A percentile compares a stretch with the other conserved stretches of the same genome.
Evolutionary conservation across 1,284 basidiomycete genomes (phyloP).

Genomic region (Heterobasidion annosum): DNA sequence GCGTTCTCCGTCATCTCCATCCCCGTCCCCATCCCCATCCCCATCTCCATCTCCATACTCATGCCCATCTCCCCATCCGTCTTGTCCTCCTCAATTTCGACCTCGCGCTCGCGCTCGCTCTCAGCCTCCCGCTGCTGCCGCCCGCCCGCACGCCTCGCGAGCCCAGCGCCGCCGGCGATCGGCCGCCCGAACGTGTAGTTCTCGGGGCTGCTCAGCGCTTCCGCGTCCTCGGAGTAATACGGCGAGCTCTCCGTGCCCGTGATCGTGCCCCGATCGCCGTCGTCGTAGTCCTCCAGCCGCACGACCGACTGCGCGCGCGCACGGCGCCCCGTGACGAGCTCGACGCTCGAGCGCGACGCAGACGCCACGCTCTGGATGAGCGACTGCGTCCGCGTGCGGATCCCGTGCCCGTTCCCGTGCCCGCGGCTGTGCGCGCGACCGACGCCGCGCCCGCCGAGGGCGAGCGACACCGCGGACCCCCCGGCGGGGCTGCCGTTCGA

Average conservation of each 20-base stretch:
- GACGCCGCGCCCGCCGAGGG: constrained; percentile 22
- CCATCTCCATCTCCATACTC: background rate
- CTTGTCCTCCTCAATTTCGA: constrained; percentile 3
- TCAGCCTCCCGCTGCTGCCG: background rate
- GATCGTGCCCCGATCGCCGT: background rate
- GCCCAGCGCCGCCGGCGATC: constrained; percentile 18
- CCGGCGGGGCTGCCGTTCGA: constrained; percentile 19
- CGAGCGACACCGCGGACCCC: constrained; percentile 16
- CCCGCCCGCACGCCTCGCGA: constrained; percentile 14
- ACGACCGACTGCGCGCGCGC: constrained; percentile 47
- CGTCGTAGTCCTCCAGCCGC: constrained; percentile 28
- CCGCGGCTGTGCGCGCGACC: background rate
- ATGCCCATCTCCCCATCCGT: background rate
- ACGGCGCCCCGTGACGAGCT: constrained; percentile 38
- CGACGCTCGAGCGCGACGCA: constrained; percentile 52
- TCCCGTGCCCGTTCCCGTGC: constrained; percentile 13
- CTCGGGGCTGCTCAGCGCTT: constrained; percentile 37
- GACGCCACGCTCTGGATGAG: constrained; percentile 54
- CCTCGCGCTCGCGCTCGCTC: constrained; percentile 13
- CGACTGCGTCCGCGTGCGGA: constrained; percentile 49
- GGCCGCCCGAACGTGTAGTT: constrained; percentile 65
- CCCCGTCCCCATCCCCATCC: no score
- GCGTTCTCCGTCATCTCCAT: background rate
- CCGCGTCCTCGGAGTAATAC: constrained; percentile 34
- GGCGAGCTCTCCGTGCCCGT: constrained; percentile 15